Evolutionary conservation across 345 rosid genomes (phyloP), one percentile per base, ranked within the genome.

Genomic region (Cochlearia excelsa): DNA sequence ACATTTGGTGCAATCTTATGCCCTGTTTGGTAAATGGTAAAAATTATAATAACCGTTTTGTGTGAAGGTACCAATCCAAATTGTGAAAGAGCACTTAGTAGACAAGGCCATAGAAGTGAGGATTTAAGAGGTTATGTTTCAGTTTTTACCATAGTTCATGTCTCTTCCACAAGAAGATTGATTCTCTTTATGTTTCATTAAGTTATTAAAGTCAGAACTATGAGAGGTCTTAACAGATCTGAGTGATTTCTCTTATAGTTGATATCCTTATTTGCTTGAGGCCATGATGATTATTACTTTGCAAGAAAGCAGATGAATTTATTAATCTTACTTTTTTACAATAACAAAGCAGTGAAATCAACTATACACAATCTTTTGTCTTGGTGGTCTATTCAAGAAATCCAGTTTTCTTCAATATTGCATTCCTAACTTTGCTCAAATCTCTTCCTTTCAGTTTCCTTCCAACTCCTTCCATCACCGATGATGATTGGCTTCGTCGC

Each of bases 371-470:
- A 30, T 7, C 42, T 10, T 16, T 16, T 16, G 0, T 16, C 23
- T 16, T 16, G 23, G 23, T 54, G 40, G 34, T 35, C 49, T 51
- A 73, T 58, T 91, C 96, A 63, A 91, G 90, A 54, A 91, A 91
- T 16, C 98, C 96, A 51, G 98, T 91, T 69, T 65, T 80, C 47
- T 79, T 86, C 66, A 91, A 70, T 3, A 88, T 68, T 44, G 91
- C 88, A 68, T 91, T 78, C 68, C 98, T 88, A 45, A 91, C 81
- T 63, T 67, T 79, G 68, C 87, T 79, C 35, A 91, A 80, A 48
- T 88, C 95, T 72, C 98, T 73, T 47, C 95, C 98, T 74, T 88
- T 91, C 54, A 91, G 74, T 31, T 75, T 88, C 80, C 95, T 80
- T 9, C 98, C 92, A 30, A 66, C 85, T 30, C 98, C 98, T 84